These are phyloP conservation scores for Leccinum broughii DNA, from an alignment of 768 basidiomycete species.

Conservation along the genomic window DNA sequence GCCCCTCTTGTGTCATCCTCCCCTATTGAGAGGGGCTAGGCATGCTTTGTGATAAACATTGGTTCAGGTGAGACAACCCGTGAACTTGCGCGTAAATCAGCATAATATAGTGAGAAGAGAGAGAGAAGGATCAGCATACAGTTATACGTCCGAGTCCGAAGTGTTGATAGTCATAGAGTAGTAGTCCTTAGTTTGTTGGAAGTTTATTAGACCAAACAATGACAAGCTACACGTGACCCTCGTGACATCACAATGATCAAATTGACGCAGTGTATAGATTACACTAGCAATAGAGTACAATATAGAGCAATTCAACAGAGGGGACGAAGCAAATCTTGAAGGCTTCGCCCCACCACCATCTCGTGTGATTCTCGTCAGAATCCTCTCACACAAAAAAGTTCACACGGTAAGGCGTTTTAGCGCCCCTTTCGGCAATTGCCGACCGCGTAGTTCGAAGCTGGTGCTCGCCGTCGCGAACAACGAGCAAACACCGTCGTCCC, in stretches of 20 bases:
- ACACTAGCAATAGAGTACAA: too few relatives aligned
- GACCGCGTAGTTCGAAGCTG: conserved; percentile 14
- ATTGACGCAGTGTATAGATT: too few relatives aligned
- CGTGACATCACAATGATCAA: too few relatives aligned
- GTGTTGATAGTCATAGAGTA: background rate
- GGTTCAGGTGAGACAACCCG: background rate
- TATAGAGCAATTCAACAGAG: too few relatives aligned
- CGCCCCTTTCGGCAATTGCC: conserved; percentile 30
- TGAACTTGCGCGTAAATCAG: background rate
- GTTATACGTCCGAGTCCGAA: background rate
- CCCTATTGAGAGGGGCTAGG: conserved; percentile 11
- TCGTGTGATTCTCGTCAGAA: too few relatives aligned
- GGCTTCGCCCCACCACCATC: too few relatives aligned
- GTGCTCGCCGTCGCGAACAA: conserved; percentile 35
- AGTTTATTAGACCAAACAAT: too few relatives aligned
- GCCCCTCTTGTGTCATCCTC: conserved; percentile 3
- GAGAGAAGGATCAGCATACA: background rate
- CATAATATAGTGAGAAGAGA: background rate
- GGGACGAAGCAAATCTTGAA: too few relatives aligned
- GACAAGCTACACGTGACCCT: too few relatives aligned
- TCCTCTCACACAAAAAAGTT: too few relatives aligned
- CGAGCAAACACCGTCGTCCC: conserved; percentile 31
- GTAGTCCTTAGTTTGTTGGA: too few relatives aligned
- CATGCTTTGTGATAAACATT: background rate
- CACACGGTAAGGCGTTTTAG: background rate